phyloP scores from a whole-genome alignment of 768 basidiomycete genomes.

The Paxillus rubicundulus region DNA sequence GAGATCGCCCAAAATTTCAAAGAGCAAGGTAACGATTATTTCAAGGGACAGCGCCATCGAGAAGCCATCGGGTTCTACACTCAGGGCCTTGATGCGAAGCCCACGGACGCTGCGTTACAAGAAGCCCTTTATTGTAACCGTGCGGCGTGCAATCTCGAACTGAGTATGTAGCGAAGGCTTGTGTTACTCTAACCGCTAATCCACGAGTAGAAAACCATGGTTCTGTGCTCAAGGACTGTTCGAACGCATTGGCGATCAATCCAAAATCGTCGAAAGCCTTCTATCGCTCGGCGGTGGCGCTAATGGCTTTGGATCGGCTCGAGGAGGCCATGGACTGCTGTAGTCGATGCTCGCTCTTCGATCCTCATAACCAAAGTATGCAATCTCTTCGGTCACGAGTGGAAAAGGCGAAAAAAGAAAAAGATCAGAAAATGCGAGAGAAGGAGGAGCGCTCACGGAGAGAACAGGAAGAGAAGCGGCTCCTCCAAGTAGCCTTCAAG shows the following conservation, averaged over 20 bases:
- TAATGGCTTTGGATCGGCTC: slow-evolving; percentile 67
- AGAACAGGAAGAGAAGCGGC: slow-evolving; percentile 51
- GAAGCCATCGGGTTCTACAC: slow-evolving; percentile 91
- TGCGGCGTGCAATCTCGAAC: slow-evolving; percentile 89
- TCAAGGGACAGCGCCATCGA: slow-evolving; percentile 78
- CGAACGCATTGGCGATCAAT: slow-evolving; percentile 63
- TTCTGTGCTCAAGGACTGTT: slow-evolving; percentile 81
- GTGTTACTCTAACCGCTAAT: not conserved
- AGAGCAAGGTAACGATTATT: slow-evolving; percentile 94
- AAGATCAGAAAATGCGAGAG: slow-evolving; percentile 51
- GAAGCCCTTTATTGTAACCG: slow-evolving; percentile 84
- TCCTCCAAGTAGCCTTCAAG: slow-evolving; percentile 58
- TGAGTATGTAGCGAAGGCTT: slow-evolving; percentile 49
- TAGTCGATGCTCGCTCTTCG: slow-evolving; percentile 59
- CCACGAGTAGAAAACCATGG: slow-evolving; percentile 75
- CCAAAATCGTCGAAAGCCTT: slow-evolving; percentile 74
- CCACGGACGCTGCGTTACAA: slow-evolving; percentile 53
- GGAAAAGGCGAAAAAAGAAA: slow-evolving; percentile 44
- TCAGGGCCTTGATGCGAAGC: slow-evolving; percentile 84
- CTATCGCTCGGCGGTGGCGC: slow-evolving; percentile 79
- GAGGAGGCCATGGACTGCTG: slow-evolving; percentile 88
- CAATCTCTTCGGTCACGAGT: slow-evolving; percentile 47
- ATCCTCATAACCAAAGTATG: slow-evolving; percentile 55
- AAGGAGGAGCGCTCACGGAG: slow-evolving; percentile 46
- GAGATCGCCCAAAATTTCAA: slow-evolving; percentile 93